phyloP scores from a whole-genome alignment of 164 flowering plant genomes.

The Cinnamomum micranthum region DNA sequence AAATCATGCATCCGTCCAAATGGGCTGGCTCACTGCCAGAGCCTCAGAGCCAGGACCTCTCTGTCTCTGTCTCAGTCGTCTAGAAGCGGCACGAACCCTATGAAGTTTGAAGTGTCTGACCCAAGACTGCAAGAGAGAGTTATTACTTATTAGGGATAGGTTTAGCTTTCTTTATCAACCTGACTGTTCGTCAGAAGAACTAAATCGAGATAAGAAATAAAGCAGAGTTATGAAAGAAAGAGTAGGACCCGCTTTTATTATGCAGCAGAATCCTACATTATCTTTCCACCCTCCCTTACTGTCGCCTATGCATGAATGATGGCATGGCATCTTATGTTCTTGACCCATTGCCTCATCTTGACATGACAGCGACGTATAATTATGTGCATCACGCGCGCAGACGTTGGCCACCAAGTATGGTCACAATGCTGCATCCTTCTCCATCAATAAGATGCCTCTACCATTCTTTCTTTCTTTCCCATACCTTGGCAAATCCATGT shows the following conservation, averaged over 20 bases:
- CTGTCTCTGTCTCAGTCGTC: not conserved
- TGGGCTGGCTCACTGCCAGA: not conserved
- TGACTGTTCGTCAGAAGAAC: not conserved
- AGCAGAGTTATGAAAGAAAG: not conserved
- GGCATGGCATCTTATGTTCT: not conserved
- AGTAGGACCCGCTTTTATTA: not conserved
- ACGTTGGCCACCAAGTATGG: not conserved
- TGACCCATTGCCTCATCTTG: not conserved
- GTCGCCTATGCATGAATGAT: not conserved
- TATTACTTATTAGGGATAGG: not conserved
- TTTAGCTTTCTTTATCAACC: too few species aligned
- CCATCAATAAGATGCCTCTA: too few species aligned
- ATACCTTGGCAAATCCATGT: too few species aligned
- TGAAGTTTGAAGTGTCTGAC: too few species aligned
- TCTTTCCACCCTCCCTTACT: not conserved
- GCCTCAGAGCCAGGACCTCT: not conserved
- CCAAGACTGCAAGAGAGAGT: not conserved
- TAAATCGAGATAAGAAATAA: not conserved
- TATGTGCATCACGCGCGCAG: not conserved
- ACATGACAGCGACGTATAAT: not conserved
- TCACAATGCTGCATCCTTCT: too few species aligned
- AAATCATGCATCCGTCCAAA: not conserved
- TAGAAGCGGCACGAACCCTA: not conserved
- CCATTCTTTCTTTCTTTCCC: too few species aligned
- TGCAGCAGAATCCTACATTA: constrained; percentile 3